Evolutionary conservation across 768 basidiomycete genomes (phyloP), one percentile per base, ranked within the genome.

Genomic region (Kwoniella bestiolae): DNA sequence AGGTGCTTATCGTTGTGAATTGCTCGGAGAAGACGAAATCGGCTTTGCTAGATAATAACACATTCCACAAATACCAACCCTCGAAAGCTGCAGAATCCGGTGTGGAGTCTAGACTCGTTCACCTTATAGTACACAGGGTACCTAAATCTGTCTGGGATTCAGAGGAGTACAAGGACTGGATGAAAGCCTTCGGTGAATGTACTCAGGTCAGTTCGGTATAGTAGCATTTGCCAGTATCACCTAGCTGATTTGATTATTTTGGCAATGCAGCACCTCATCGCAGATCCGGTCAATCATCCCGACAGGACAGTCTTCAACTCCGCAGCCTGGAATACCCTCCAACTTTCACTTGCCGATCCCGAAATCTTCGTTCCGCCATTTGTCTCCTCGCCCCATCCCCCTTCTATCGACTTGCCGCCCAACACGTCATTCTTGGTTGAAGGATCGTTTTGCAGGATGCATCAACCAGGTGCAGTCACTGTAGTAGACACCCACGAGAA

Each of bases 271-370:
- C 92, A 96, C 70, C 68, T 91, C 3, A 82, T 96, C 23, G 85
- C 91, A 6, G 88, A 91, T 6, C 84, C 85, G 29, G 84, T 86
- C 65, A 83, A 89, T 63, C 82, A 83, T 44, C 79, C 86, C 1
- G 86, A 94, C 75, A 86, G 85, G 1, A 83, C 92, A 21, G 88
- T 88, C 11, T 94, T 91, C 75, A 89, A 87, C 2, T 88, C 87
- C 32, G 86, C 88, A 2, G 89, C 89, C 7, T 86, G 86, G 69
- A 87, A 87, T 67, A 89, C 91, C 66, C 84, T 91, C 21, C 85
- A 87, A 55, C 83, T 97, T 16, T 86, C 86, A 69, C 83, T 88
- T 63, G 83, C 95, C 26, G 91, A 95, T 70, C 67, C 84, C 1
- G 79, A 85, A 1, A 86, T 94, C 72, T 97, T 96, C 83, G 86